Evolutionary conservation across 169 alveolate genomes (phyloP), one percentile per base, ranked within the genome.

Genomic region (Cryptosporidium sp.): DNA sequence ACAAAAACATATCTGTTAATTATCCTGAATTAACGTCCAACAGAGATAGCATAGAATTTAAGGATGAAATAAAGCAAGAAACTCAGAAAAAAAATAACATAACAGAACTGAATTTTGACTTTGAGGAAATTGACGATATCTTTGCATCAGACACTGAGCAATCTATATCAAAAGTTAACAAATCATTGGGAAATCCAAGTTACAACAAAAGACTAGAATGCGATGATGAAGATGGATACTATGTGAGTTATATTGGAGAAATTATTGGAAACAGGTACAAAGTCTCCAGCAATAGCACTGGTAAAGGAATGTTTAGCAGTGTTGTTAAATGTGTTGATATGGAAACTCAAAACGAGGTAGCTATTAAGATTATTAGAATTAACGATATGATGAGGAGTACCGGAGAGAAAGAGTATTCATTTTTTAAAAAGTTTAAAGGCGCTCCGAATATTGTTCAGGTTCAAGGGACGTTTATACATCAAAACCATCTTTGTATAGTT

Each of bases 351-450:
- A 59, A 70, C 1, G 93, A 85, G 8, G 97, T 95, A 31, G 97
- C 97, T 21, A 91, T 95, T n/a, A 95, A 95, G 85, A 93, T 95
- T 18, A 94, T 95, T 50, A 86, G 97, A 51, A 91, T 92, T 52
- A 96, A 96, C 67, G 98, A 96, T 69, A 96, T 96, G 97, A 96
- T 96, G 98, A 84, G 93, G 31, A 89, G 94, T 59, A 97, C 98
- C 0, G 98, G 98, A 12, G 97, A 96, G 91, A 96, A 95, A 92
- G 98, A 96, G 84, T 93, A 94, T 80, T 92, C 86, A n/a, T 95
- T 96, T 12, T 71, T 96, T 39, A 85, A 85, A 35, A 86, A 91
- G 71, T 75, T 96, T 55, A 96, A 94, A 80, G 95, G 93, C 5
- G 74, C 93, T 39, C 97, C 95, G 91, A 94, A 94, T 86, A 91